Evolutionary conservation across 768 basidiomycete genomes (phyloP), one percentile per base, ranked within the genome.

Genomic region (Rhodotorula babjevae): DNA sequence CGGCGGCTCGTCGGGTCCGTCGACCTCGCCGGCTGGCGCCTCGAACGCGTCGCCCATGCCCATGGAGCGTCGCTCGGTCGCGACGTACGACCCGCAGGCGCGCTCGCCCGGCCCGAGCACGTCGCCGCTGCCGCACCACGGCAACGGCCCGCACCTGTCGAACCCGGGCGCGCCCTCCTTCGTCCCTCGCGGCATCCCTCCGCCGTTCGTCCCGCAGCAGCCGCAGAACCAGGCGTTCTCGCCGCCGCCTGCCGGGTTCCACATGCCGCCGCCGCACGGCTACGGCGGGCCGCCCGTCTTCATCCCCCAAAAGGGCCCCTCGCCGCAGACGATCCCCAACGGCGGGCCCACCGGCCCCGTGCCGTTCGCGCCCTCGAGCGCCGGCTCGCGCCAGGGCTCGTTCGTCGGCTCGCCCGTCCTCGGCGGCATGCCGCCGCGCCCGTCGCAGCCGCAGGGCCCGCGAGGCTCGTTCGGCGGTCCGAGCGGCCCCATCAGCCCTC

Each of bases 251-350:
- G 58, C 42, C 16, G 36, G 55, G 27, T 68, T 68, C 71, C 59
- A 68, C 58, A 64, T 64, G 58, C 59, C 66, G 49, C 53, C 65
- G 36, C 67, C 46, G 31, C 27, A 36, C 25, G n/a, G 23, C 40
- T 61, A 61, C 29, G 42, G 27, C 9, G 59, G 53, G 40, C 21
- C 67, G 50, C 60, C 60, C 19, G n/a, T 23, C 27, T 69, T 72
- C 74, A 42, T 72, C 50, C 66, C 71, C 19, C 49, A 58, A 63
- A 76, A 76, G 60, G 62, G 68, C 46, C 71, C 75, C 49, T 65
- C 75, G 25, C 68, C 72, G n/a, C 75, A 72, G 58, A 68, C 70
- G 46, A 76, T 76, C 63, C 75, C 75, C 47, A 76, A 76, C 63
- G 75, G 68, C 47, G 69, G 68, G 40, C 42, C 46, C 36, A 10